These are phyloP conservation scores for Aspergillus melleus DNA, from an alignment of 2,329 filamentous ascomycete genomes.

Conservation along the genomic window DNA sequence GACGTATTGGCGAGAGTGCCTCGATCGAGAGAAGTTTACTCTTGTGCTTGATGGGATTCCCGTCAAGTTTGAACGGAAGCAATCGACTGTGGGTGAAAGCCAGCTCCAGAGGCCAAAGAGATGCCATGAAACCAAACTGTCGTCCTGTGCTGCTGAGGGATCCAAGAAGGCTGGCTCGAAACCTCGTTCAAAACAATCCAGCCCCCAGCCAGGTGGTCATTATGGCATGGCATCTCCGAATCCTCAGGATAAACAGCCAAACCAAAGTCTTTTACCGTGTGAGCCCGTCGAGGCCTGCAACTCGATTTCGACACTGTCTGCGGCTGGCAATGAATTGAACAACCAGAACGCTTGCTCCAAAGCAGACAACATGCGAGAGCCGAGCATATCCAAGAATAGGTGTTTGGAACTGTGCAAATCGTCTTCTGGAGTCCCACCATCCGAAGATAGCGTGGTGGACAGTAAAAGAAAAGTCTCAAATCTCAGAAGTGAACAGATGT, in stretches of 20 bases:
- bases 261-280: background rate
- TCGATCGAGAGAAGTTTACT: constrained; percentile 32
- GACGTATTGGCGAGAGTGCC: constrained; percentile 27
- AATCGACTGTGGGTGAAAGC: background rate
- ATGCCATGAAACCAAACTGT: background rate
- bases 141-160: background rate
- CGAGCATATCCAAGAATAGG: constrained; percentile 25
- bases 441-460: background rate
- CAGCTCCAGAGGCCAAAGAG: background rate
- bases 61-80: constrained; percentile 30
- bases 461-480: constrained; percentile 19
- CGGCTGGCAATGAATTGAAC: background rate
- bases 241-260: background rate
- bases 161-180: background rate
- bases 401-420: constrained; percentile 2
- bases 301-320: constrained; percentile 13
- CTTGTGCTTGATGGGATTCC: constrained; percentile 26
- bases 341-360: background rate
- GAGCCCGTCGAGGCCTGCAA: constrained; percentile 3
- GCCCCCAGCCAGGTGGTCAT: background rate
- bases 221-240: background rate
- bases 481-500: constrained; percentile 39
- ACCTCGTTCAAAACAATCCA: background rate
- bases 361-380: background rate
- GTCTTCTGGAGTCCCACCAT: background rate